These are phyloP conservation scores for Serpula lacrymans DNA, from an alignment of 768 basidiomycete species.

Conservation along the genomic window DNA sequence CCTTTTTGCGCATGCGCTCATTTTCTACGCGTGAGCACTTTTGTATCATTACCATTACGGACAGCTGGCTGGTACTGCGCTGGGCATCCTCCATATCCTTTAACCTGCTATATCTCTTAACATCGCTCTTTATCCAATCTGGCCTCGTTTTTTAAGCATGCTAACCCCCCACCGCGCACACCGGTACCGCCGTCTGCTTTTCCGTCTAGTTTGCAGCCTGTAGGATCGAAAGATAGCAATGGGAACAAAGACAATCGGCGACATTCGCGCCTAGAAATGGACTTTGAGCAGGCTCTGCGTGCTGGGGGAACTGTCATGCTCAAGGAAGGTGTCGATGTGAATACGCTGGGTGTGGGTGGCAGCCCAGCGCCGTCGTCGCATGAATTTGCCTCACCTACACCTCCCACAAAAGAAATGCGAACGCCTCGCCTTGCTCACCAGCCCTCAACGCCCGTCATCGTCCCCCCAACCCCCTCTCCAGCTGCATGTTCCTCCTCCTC, in stretches of 20 bases:
- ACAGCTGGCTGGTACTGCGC: too few relatives aligned
- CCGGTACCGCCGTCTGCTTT: constrained; percentile 46
- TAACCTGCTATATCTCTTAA: background rate
- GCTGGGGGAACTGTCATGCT: constrained; percentile 65
- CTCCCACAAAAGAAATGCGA: constrained; percentile 32
- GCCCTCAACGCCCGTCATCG: constrained; percentile 58
- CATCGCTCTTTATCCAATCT: constrained; percentile 40
- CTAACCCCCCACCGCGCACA: constrained; percentile 41
- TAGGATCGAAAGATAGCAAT: constrained; percentile 48
- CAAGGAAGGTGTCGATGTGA: constrained; percentile 69
- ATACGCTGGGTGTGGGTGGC: constrained; percentile 56
- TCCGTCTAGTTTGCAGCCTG: constrained; percentile 51
- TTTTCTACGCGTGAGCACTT: too few relatives aligned
- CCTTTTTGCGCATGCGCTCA: too few relatives aligned
- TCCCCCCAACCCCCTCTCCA: constrained; percentile 68
- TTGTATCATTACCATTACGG: too few relatives aligned
- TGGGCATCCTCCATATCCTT: constrained; percentile 3
- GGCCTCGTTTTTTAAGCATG: constrained; percentile 64
- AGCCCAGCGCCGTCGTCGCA: constrained; percentile 38
- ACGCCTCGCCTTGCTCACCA: constrained; percentile 35
- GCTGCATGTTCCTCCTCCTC: constrained; percentile 30
- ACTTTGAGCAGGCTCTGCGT: constrained; percentile 76
- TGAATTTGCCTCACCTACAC: constrained; percentile 40
- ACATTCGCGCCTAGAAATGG: constrained; percentile 70
- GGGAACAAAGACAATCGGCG: constrained; percentile 44